Conservation (phyloP, 148 eudicot genomes). For the Bassia scoparia region DNA sequence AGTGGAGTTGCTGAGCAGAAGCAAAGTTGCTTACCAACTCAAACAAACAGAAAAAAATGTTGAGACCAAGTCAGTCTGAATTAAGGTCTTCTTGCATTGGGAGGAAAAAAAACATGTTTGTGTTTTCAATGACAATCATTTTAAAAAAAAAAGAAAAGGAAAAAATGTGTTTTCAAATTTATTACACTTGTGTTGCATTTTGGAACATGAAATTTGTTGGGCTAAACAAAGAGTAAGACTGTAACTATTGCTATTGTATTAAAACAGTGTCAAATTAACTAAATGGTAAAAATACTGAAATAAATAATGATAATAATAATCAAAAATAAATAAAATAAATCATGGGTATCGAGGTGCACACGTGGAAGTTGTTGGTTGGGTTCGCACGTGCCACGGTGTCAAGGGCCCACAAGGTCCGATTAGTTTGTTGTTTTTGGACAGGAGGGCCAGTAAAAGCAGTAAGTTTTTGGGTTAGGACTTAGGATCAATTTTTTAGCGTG, state of each 20-base stretch:
- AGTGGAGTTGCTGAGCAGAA: constrained; percentile 22
- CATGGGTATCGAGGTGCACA: constrained; percentile 24
- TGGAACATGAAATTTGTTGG: constrained; percentile 12
- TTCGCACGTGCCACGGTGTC: constrained; percentile 12
- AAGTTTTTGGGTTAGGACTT: too few relatives aligned
- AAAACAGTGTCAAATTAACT: not conserved
- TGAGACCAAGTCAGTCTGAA: constrained; percentile 20
- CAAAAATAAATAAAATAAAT: constrained; percentile 8
- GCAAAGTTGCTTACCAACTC: constrained; percentile 34
- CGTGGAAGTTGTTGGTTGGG: constrained; percentile 27
- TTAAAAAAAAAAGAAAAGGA: not conserved
- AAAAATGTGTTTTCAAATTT: too few relatives aligned
- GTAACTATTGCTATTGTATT: not conserved
- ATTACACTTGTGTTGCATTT: too few relatives aligned
- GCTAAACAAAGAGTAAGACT: constrained; percentile 4
- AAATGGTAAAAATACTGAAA: not conserved
- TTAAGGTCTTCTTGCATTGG: constrained; percentile 6
- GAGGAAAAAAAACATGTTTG: not conserved
- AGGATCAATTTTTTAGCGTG: too few relatives aligned
- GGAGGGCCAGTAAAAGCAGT: too few relatives aligned
- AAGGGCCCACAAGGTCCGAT: not conserved
- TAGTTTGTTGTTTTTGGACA: too few relatives aligned
- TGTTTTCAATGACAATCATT: constrained; percentile 5
- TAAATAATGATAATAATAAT: not conserved
- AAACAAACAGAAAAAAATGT: constrained; percentile 17